These are phyloP conservation scores for Aspergillus transmontanensis DNA, from an alignment of 2,329 filamentous ascomycete genomes.

Conservation along the genomic window DNA sequence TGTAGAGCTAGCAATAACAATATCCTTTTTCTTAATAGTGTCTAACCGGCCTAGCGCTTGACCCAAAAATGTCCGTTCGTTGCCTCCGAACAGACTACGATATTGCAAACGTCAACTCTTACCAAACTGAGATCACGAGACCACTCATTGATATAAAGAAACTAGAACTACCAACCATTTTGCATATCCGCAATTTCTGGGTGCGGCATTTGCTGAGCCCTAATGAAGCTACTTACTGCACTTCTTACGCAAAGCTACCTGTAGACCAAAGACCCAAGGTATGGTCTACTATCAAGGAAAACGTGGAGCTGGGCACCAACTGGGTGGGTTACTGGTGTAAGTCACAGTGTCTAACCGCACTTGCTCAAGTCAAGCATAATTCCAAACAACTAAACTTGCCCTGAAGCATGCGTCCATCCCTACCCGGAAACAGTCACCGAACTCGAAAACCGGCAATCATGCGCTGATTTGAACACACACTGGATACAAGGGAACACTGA, in stretches of 20 bases:
- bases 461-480: constrained; percentile 34
- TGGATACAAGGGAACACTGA: constrained; percentile 21
- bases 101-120: constrained; percentile 33
- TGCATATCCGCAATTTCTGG: constrained; percentile 48
- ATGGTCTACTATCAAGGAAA: constrained; percentile 16
- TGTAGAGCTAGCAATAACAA: too few species aligned
- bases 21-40: too few species aligned
- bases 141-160: constrained; percentile 20
- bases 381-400: background rate
- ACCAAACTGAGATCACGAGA: background rate
- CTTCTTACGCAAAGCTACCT: constrained; percentile 24
- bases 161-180: constrained; percentile 33
- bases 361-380: background rate
- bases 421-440: constrained; percentile 25
- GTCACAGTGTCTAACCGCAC: constrained; percentile 6
- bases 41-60: too few species aligned
- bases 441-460: constrained; percentile 37
- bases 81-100: too few species aligned
- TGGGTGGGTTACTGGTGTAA: constrained; percentile 43
- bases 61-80: too few species aligned
- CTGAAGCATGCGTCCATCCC: constrained; percentile 41
- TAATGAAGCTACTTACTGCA: constrained; percentile 29
- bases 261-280: constrained; percentile 22
- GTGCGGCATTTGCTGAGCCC: constrained; percentile 40
- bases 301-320: constrained; percentile 13